Evolutionary conservation across 2,329 filamentous ascomycete genomes (phyloP), one percentile per base, ranked within the genome.

Genomic region (Ceratocystiopsis minuta): DNA sequence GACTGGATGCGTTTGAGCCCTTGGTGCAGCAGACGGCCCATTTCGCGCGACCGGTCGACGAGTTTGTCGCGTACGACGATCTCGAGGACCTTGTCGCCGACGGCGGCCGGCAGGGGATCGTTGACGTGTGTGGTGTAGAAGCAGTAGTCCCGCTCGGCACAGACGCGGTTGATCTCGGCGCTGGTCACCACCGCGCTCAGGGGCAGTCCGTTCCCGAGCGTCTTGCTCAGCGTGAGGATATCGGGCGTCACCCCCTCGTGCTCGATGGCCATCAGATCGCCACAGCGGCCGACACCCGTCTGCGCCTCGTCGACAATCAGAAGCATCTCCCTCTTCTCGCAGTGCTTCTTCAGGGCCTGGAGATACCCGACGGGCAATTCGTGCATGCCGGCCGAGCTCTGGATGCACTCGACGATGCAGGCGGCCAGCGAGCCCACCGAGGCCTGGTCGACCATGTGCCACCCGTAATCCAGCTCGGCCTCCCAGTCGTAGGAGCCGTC

Each of bases 401-500:
- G 60, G 33, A 78, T 75, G 1, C 69, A 70, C 50, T 79, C 74
- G 39, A 78, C 55, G 42, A 80, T 72, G 31, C 74, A 67, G 0
- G 75, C 75, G 0, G 75, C 73, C 0, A 80, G 61, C 0, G 72
- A 76, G 0, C 74, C 75, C 16, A 66, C 65, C 1, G 63, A 70
- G 45, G 73, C 67, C 5, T 61, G 57, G 49, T 79, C 74, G 36
- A 80, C 57, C 55, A 79, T 60, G n/a, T 60, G 58, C 62, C 70
- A 79, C 16, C 70, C 73, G 49, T 70, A 79, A 12, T 74, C 65
- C 14, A 80, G 57, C 52, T 80, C 76, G 0, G 70, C 67, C 48
- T 74, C 61, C 75, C 75, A 80, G 52, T 80, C 75, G 47, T 80
- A 72, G 0, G 64, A 64, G 1, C 73, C 73, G 46, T 79, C 72